Base-by-base conservation (phyloP, 2,329 filamentous ascomycete genomes). In the Botrytis deweyae region DNA sequence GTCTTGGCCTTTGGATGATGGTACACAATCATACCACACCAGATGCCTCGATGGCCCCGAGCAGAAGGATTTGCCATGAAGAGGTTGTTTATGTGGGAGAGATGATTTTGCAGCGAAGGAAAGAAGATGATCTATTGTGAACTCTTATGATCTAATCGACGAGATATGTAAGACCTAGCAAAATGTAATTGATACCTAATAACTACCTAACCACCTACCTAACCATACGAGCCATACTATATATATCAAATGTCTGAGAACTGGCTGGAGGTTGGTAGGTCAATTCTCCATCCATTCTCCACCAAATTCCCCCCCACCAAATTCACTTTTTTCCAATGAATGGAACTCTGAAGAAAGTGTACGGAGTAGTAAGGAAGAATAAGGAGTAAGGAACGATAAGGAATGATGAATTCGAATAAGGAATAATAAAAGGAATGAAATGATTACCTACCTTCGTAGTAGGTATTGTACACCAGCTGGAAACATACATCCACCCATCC, bases 21-120 rank as follows among this genome's bases (percentile, higher is more conserved):
- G 29, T 55, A 58, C 66, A 55, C 38, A 49, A 58, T 40, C 66
- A n/a, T 40, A 42, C 33, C 29, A 52, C 65, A 38, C 65, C 65
- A 25, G 9, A n/a, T 62, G 36, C 33, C 59, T 40, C 8, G 33
- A 62, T 62, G 59, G 36, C 4, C 22, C 22, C 59, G 33, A n/a
- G 59, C 59, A 40, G 33, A 62, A 62, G 59, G 33, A 62, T 40
- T 29, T 40, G 36, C 9, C 36, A 40, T 7, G 14, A 40, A 4
- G 38, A 20, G 22, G 25, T 7, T 42, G 62, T 64, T 44, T 38
- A 64, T 18, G 62, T 42, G 62, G 62, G 9, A n/a, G 40, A n/a
- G 25, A 18, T 42, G 20, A 40, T n/a, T 25, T 40, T 16, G 36
- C 4, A 25, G 36, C 4, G 14, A n/a, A 5, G 61, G 14, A 42